These are phyloP conservation scores for Silene latifolia DNA, from an alignment of 148 eudicot species.

Conservation along the genomic window DNA sequence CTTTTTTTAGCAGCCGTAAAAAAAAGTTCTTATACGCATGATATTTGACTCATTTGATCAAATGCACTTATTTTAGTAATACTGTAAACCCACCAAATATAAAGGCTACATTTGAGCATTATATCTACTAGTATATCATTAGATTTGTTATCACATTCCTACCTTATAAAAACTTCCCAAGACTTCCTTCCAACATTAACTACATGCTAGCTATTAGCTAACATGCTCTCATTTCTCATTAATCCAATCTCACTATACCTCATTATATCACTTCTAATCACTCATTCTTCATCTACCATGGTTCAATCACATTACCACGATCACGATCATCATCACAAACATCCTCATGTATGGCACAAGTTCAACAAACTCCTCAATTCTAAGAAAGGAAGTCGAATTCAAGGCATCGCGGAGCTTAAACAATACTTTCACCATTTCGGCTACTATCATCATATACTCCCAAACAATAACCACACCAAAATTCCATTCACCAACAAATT, in stretches of 20 bases:
- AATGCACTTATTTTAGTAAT: too few relatives aligned
- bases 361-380: conserved; percentile 36
- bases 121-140: too few relatives aligned
- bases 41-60: too few relatives aligned
- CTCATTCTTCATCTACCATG: conserved; percentile 2
- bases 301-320: conserved; percentile 9
- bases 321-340: conserved; percentile 15
- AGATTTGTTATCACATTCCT: neutral
- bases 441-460: conserved; percentile 25
- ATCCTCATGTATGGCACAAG: conserved; percentile 33
- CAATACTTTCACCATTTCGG: conserved; percentile 53
- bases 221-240: conserved; percentile 21
- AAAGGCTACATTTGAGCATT: too few relatives aligned
- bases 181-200: neutral
- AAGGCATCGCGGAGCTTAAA: conserved; percentile 46
- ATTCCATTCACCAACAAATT: conserved; percentile 38
- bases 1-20: too few relatives aligned
- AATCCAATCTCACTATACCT: conserved; percentile 4
- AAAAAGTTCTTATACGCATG: too few relatives aligned
- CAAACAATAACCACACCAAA: neutral
- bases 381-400: conserved; percentile 37
- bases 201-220: neutral
- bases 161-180: conserved; percentile 2
- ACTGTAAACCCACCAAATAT: too few relatives aligned
- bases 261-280: neutral